Base-by-base conservation (phyloP, 2,329 filamentous ascomycete genomes). In the Fusarium robinianum region DNA sequence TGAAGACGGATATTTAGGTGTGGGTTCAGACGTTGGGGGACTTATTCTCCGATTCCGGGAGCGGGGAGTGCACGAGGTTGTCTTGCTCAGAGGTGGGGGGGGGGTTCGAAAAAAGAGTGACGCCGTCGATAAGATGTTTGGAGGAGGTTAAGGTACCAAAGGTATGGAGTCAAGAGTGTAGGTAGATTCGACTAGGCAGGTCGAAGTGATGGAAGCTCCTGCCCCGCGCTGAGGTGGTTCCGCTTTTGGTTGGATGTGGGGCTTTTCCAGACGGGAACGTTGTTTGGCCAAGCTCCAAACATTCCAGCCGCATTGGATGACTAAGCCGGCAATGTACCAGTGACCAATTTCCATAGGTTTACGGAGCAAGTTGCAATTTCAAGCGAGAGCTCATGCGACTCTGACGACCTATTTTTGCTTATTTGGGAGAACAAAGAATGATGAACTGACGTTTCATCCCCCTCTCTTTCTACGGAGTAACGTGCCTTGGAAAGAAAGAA, bases 151-250 rank as follows among this genome's bases (percentile, higher is more conserved):
- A n/a, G n/a, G n/a, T n/a, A n/a, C n/a, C n/a, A n/a, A n/a, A n/a
- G n/a, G n/a, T n/a, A n/a, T n/a, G n/a, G n/a, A n/a, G n/a, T n/a
- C n/a, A n/a, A n/a, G n/a, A n/a, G n/a, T n/a, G n/a, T n/a, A n/a
- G n/a, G n/a, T n/a, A n/a, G n/a, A n/a, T n/a, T n/a, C n/a, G 45
- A 48, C 45, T 48, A 48, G 44, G 45, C 43, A n/a, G n/a, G n/a
- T n/a, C n/a, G n/a, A n/a, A n/a, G n/a, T n/a, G n/a, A n/a, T n/a
- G n/a, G n/a, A n/a, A n/a, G n/a, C n/a, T n/a, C n/a, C n/a, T n/a
- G n/a, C 53, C 53, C 53, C 53, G 52, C 53, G 46, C 23, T n/a
- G n/a, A n/a, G n/a, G 38, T 22, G 27, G 38, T 29, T 33, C 16
- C n/a, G 21, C 14, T 10, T 18, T 11, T 31, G 27, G 27, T 11